Percentiles rank a stretch among this genome's conserved stretches.
Evolutionary conservation across 2,329 filamentous ascomycete genomes (phyloP).

Genomic region (Aspergillus melleus): DNA sequence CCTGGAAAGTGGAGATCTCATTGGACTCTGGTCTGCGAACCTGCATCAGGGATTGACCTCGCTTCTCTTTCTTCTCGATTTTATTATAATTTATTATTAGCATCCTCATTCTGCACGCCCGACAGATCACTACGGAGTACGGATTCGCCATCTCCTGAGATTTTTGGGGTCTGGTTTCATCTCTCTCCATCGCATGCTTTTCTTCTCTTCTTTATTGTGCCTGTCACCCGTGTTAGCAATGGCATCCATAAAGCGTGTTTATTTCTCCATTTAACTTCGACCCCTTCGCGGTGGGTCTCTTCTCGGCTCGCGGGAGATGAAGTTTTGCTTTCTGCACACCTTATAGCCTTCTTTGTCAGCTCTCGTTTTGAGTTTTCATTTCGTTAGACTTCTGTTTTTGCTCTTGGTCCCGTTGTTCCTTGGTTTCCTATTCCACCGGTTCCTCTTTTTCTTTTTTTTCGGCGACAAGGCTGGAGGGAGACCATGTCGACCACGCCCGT

Average conservation of each 20-base stretch:
- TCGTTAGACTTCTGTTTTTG: background rate
- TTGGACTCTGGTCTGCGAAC: background rate
- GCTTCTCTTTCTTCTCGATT: background rate
- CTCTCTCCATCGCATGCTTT: background rate
- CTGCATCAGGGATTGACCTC: background rate
- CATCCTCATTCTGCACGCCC: background rate
- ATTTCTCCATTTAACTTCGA: background rate
- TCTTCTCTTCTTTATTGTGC: background rate
- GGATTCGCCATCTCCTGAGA: background rate
- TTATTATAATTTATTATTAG: background rate
- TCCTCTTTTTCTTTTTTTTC: background rate
- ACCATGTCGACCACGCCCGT: conserved; percentile 29
- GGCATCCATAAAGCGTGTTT: background rate
- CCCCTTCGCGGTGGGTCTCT: background rate
- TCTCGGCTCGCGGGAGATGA: background rate
- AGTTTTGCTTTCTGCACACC: background rate
- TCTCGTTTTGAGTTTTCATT: background rate
- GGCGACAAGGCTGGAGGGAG: background rate
- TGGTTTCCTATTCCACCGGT: background rate
- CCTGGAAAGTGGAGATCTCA: background rate
- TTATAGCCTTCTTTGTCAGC: background rate
- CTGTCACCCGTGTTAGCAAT: background rate
- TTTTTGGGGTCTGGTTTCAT: background rate
- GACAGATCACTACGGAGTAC: background rate
- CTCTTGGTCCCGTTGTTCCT: background rate